Evolutionary conservation across 768 basidiomycete genomes (phyloP), one percentile per base, ranked within the genome.

Genomic region (Boletales sp.): DNA sequence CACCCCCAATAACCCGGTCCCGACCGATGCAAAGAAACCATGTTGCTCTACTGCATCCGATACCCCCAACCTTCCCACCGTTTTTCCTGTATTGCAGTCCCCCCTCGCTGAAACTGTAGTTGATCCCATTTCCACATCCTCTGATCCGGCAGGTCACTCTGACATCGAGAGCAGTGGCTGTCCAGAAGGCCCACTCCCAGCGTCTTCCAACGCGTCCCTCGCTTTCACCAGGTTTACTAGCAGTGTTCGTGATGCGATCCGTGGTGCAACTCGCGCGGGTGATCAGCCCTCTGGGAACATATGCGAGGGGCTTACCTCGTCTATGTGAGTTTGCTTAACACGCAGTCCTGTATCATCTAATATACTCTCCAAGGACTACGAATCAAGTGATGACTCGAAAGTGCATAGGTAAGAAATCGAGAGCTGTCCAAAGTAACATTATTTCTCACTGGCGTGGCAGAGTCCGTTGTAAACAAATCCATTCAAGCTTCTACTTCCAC

Each of bases 1-100:
- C 61, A 82, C 80, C 11, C 5, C 19, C 25, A n/a, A 19, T 8
- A 82, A 87, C 42, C 69, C 77, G 13, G 68, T 78, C 44, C 77
- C 77, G 14, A 71, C 78, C 0, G 76, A 82, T 55, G 70, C 73
- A 43, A 70, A 65, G 21, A 65, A 32, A 17, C 28, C 35, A 17
- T 33, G 34, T 30, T 18, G 40, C 13, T 11, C 30, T 18, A 31
- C 15, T 8, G 14, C 33, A 12, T 6, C 13, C 8, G 18, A 42
- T 13, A 37, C 18, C 10, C 12, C 19, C 38, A 39, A 8, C 38
- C 38, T 2, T 11, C 12, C 38, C 5, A 17, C 18, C 18, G 9
- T 12, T 39, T 1, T 7, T 13, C 36, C 36, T 17, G 17, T 17
- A 1, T 18, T 18, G 9, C 41, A 21, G 40, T 2, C 40, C 25